Evolutionary conservation across 2,329 filamentous ascomycete species (phyloP).

Genomic region (Byssoonygena ceratinophila): DNA sequence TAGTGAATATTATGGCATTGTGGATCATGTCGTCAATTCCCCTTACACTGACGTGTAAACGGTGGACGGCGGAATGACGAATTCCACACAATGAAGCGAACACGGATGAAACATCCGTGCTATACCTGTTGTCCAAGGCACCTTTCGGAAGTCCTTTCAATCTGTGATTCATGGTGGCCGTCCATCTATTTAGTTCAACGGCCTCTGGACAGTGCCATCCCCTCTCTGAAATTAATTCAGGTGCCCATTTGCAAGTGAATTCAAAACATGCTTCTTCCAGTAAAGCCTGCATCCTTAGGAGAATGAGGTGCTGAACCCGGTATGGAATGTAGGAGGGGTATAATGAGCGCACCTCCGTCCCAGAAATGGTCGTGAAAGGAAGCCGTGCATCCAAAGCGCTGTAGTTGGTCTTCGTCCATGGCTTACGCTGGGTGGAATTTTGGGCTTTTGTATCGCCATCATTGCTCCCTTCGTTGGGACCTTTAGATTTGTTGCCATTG

Average conservation of each 20-base stretch:
- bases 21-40: slow-evolving; percentile 23
- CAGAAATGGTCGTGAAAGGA: not conserved
- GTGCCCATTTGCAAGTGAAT: slow-evolving; percentile 28
- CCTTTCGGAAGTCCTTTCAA: slow-evolving; percentile 20
- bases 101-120: slow-evolving; percentile 17
- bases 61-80: slow-evolving; percentile 29
- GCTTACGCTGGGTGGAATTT: not conserved
- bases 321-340: slow-evolving; percentile 30
- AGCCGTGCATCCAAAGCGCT: slow-evolving; percentile 1
- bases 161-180: slow-evolving; percentile 19
- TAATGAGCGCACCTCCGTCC: slow-evolving; percentile 12
- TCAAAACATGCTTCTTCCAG: slow-evolving; percentile 36
- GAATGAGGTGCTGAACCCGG: slow-evolving; percentile 29
- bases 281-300: slow-evolving; percentile 28
- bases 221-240: slow-evolving; percentile 22
- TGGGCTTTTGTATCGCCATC: not conserved
- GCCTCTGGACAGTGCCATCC: slow-evolving; percentile 29
- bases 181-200: slow-evolving; percentile 32
- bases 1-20: slow-evolving; percentile 24
- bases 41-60: slow-evolving; percentile 22
- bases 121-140: slow-evolving; percentile 18
- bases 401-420: not conserved
- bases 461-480: not conserved
- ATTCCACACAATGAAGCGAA: slow-evolving; percentile 22
- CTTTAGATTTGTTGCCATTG: not conserved